phyloP scores from a whole-genome alignment of 306 rosid species.

The Cicer yamashitae region DNA sequence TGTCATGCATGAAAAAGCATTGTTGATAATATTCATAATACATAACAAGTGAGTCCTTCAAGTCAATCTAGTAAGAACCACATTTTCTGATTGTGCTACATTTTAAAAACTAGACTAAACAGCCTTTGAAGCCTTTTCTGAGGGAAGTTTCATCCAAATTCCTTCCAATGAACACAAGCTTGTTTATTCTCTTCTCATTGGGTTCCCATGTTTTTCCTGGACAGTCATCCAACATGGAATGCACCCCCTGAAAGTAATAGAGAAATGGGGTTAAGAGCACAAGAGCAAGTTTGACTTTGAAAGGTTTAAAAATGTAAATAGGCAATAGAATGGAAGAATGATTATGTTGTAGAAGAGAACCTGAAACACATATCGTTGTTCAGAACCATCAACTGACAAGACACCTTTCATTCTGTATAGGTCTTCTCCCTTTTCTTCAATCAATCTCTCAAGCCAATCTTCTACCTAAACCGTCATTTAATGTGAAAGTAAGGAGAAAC shows the following conservation, averaged over 20 bases:
- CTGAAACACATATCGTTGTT: constrained; percentile 86
- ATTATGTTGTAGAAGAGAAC: constrained; percentile 48
- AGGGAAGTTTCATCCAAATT: constrained; percentile 82
- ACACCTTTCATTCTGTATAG: constrained; percentile 94
- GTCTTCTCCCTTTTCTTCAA: constrained; percentile 93
- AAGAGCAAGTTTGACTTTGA: background rate
- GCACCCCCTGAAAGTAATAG: constrained; percentile 73
- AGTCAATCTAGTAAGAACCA: constrained; percentile 21
- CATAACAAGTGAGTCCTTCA: background rate
- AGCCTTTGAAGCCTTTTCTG: constrained; percentile 85
- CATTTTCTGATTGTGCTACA: constrained; percentile 6
- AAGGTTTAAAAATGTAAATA: background rate
- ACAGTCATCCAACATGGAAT: constrained; percentile 85
- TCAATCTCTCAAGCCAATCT: constrained; percentile 90
- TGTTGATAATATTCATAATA: constrained; percentile 14
- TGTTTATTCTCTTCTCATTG: constrained; percentile 78
- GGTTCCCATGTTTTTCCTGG: constrained; percentile 78
- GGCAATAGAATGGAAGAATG: constrained; percentile 30
- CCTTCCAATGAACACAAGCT: constrained; percentile 91
- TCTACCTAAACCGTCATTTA: constrained; percentile 61
- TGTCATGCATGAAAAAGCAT: constrained; percentile 13
- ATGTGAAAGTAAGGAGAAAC: constrained; percentile 19
- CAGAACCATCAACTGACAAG: constrained; percentile 69
- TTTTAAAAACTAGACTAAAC: constrained; percentile 50
- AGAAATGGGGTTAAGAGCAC: constrained; percentile 8